Evolutionary conservation across 2,329 filamentous ascomycete genomes (phyloP).

Genomic region (Pseudocercospora fijiensis): DNA sequence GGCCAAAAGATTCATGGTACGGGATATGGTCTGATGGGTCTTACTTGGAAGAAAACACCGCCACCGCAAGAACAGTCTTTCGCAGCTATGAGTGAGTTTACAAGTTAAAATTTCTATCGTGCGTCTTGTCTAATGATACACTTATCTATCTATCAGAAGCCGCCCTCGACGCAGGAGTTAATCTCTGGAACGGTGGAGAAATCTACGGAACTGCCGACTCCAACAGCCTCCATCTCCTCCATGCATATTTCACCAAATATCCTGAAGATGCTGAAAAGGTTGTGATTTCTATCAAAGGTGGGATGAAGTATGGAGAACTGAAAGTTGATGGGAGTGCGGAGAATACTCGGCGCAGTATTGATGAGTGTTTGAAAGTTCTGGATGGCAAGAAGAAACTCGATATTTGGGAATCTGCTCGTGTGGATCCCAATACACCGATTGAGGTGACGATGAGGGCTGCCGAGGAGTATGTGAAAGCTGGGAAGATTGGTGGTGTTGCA

Average conservation of each 20-base stretch:
- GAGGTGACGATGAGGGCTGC: constrained; percentile 48
- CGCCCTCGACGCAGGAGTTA: constrained; percentile 39
- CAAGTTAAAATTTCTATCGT: too few relatives aligned
- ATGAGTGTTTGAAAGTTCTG: constrained; percentile 47
- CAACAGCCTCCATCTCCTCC: constrained; percentile 51
- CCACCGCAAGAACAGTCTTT: constrained; percentile 43
- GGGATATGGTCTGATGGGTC: constrained; percentile 52
- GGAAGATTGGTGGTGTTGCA: constrained; percentile 49
- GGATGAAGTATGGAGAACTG: constrained; percentile 38
- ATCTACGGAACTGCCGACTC: constrained; percentile 49
- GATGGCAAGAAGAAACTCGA: constrained; percentile 51
- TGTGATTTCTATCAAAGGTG: constrained; percentile 54
- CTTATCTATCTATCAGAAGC: constrained; percentile 12
- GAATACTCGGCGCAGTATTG: constrained; percentile 46
- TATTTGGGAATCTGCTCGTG: constrained; percentile 49
- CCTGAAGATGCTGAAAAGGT: constrained; percentile 53
- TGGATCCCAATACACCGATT: constrained; percentile 46
- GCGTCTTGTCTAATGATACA: too few relatives aligned
- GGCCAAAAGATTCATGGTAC: constrained; percentile 34
- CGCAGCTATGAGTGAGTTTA: constrained; percentile 42
- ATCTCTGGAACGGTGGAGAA: constrained; percentile 53
- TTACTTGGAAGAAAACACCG: constrained; percentile 48
- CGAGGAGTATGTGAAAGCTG: constrained; percentile 40
- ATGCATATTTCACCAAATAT: constrained; percentile 53
- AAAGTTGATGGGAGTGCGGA: constrained; percentile 44